These are phyloP conservation scores for Schizopora paradoxa DNA, from an alignment of 1,284 basidiomycete genomes.

Conservation along the genomic window DNA sequence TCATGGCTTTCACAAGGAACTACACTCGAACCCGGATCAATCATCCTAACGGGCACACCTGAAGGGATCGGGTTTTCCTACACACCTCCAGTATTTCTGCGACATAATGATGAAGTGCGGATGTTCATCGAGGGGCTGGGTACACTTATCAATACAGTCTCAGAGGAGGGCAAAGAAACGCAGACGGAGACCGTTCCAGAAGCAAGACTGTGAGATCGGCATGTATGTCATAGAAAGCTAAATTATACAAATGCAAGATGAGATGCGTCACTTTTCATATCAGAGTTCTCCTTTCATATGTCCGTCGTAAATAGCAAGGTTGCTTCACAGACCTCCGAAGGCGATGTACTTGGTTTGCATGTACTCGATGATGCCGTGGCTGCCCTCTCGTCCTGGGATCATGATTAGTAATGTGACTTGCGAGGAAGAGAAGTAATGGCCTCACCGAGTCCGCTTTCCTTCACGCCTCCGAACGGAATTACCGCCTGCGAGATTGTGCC, in stretches of 20 bases:
- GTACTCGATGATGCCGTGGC: constrained; percentile 82
- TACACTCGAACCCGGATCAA: constrained; percentile 75
- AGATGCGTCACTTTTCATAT: too few species aligned
- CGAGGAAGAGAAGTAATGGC: constrained; percentile 8
- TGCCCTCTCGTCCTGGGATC: constrained; percentile 61
- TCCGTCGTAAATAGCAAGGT: too few species aligned
- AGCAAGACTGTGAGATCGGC: too few species aligned
- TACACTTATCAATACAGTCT: constrained; percentile 67
- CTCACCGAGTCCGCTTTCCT: constrained; percentile 76
- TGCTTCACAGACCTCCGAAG: constrained; percentile 55
- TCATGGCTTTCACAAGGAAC: constrained; percentile 82
- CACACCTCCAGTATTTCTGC: not conserved
- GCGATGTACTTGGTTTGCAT: constrained; percentile 76
- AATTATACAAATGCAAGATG: too few species aligned
- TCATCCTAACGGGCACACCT: constrained; percentile 79
- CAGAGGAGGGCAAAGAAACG: constrained; percentile 48
- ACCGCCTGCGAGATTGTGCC: constrained; percentile 75
- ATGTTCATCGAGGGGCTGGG: constrained; percentile 70
- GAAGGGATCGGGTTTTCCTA: constrained; percentile 59
- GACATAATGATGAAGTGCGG: constrained; percentile 61
- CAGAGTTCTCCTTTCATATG: too few species aligned
- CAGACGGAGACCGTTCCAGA: too few species aligned
- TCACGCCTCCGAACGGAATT: constrained; percentile 92
- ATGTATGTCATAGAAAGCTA: too few species aligned
- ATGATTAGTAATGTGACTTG: not conserved